Percentiles rank a stretch among this genome's conserved stretches.
These are phyloP conservation scores for Bruguiera parviflora DNA, from an alignment of 345 rosid genomes.

Conservation along the genomic window DNA sequence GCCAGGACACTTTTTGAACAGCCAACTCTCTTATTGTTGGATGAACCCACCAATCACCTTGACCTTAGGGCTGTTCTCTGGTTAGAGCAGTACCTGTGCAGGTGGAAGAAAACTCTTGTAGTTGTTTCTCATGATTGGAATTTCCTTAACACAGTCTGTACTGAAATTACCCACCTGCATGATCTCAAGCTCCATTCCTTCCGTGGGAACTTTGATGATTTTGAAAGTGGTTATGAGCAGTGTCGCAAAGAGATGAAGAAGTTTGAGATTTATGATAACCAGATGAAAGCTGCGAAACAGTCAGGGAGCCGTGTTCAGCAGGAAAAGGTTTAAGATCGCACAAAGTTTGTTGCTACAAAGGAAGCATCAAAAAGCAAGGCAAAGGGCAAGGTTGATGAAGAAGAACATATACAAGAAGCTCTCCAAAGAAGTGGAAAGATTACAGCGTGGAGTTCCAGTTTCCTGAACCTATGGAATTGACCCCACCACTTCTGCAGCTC, in stretches of 20 bases:
- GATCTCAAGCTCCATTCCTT: constrained; percentile 74
- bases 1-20: constrained; percentile 95
- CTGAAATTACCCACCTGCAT: constrained; percentile 85
- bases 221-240: constrained; percentile 84
- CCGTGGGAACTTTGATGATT: constrained; percentile 82
- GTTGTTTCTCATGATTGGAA: constrained; percentile 97
- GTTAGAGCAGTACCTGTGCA: constrained; percentile 82
- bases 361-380: constrained; percentile 73
- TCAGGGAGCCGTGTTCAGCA: constrained; percentile 76
- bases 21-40: constrained; percentile 81
- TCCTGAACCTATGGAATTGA: constrained; percentile 92
- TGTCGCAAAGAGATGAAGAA: constrained; percentile 85
- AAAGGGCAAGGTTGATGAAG: constrained; percentile 75
- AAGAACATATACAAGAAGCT: constrained; percentile 64
- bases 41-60: constrained; percentile 99
- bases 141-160: constrained; percentile 89
- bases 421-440: constrained; percentile 89
- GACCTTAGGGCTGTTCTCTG: constrained; percentile 93
- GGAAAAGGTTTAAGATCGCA: constrained; percentile 85
- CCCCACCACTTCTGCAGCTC: constrained; percentile 86
- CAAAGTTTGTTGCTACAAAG: constrained; percentile 63
- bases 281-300: constrained; percentile 77
- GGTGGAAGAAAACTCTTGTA: constrained; percentile 91
- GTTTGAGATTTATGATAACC: constrained; percentile 72
- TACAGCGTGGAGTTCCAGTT: constrained; percentile 91